Percentiles rank a stretch among this genome's conserved stretches.
These are phyloP conservation scores for Oryza glumipatula DNA, from an alignment of 176 grass and related monocot species.

Conservation along the genomic window DNA sequence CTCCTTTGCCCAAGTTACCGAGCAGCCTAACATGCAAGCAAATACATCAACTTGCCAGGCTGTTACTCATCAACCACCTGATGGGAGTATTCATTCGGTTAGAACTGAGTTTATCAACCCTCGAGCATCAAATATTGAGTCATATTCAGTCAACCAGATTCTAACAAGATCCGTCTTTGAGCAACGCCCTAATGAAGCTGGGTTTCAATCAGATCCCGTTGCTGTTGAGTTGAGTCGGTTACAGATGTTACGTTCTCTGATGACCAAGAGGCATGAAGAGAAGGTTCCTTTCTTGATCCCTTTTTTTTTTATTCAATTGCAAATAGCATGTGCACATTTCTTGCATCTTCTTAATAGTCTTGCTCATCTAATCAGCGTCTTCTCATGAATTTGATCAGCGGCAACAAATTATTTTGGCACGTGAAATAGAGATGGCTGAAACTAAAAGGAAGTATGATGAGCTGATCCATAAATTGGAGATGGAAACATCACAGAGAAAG, in stretches of 20 bases:
- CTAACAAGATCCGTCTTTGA: constrained; percentile 14
- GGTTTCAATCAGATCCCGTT: constrained; percentile 18
- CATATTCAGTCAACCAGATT: constrained; percentile 24
- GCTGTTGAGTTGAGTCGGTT: constrained; percentile 45
- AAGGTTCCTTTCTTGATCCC: constrained; percentile 49
- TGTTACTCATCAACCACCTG: constrained; percentile 23
- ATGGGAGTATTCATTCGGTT: constrained; percentile 26
- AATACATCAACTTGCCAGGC: constrained; percentile 19
- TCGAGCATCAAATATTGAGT: constrained; percentile 34
- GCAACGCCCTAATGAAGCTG: constrained; percentile 33
- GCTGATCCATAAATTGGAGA: constrained; percentile 38
- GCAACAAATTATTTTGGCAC: constrained; percentile 37
- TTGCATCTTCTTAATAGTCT: neutral
- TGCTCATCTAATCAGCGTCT: constrained; percentile 25
- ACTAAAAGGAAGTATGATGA: constrained; percentile 50
- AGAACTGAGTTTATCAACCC: constrained; percentile 27
- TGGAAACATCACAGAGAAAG: constrained; percentile 41
- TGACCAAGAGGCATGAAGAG: constrained; percentile 41
- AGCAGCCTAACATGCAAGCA: constrained; percentile 22
- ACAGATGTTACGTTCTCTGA: constrained; percentile 28
- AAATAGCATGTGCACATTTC: neutral
- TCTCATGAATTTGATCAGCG: constrained; percentile 40
- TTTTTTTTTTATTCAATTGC: constrained; percentile 2
- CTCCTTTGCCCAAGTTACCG: constrained; percentile 21
- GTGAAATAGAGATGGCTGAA: constrained; percentile 41